Evolutionary conservation across 345 rosid species (phyloP), one percentile per base, ranked within the genome.

Genomic region (Turnera subulata): DNA sequence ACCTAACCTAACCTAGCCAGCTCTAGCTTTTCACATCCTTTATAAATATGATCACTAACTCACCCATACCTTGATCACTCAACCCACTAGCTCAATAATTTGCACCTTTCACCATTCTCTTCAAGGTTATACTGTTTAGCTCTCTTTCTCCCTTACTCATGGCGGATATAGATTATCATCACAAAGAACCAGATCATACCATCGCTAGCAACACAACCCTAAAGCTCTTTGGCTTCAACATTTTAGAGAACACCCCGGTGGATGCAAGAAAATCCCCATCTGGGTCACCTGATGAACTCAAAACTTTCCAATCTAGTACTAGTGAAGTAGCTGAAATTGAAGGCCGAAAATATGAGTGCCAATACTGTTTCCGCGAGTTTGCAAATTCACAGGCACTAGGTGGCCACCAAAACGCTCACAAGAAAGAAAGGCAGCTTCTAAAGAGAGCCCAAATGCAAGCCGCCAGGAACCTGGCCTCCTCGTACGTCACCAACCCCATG

Each of bases 211-310:
- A 55, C 44, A 50, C 77, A 62, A 54, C 80, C 9, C 61, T 84
- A 33, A 82, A 84, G 76, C 85, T 87, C 19, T 84, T 82, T 16
- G 85, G 91, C 20, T 77, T 84, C 74, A 72, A 81, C 72, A 78
- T 87, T 42, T 71, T 74, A 7, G 76, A 82, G 15, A 56, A 69
- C 14, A 26, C 65, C 9, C 52, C 50, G 23, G 32, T 44, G 2
- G 47, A 47, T 42, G 21, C 68, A 5, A 56, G 17, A 33, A 64
- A 68, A 26, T 54, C 45, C 20, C 64, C 67, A 2, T 29, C 46
- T 13, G 72, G 55, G n/a, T 66, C 73, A 45, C 37, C 66, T 23
- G 74, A 55, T 45, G 19, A 67, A 6, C 74, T 24, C 26, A 33
- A 12, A 16, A 49, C 29, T n/a, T 45, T n/a, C 26, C 62, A 57